Evolutionary conservation across 306 rosid genomes (phyloP), one percentile per base, ranked within the genome.

Genomic region (Adenanthera pavonina): DNA sequence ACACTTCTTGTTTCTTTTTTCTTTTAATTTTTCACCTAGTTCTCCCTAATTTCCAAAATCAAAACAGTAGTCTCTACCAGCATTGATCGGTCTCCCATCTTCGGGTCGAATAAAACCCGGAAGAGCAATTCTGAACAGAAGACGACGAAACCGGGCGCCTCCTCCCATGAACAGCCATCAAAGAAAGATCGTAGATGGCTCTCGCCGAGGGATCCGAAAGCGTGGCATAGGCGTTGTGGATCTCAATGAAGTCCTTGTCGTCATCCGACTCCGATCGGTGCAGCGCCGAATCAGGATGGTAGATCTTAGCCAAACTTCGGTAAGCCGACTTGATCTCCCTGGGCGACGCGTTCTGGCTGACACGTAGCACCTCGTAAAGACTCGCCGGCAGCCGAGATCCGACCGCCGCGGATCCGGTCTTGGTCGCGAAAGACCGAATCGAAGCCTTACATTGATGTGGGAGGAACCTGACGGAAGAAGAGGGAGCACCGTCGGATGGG

Each of bases 11-110:
- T n/a, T 57, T 19, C 8, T 54, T 5, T 1, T 1, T 1, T 8
- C 33, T 15, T 35, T 66, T 4, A 30, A 8, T 34, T 16, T 46
- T 25, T 25, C 10, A 8, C 5, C 33, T 47, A 16, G 6, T 17
- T 41, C 44, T 65, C 57, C 30, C 70, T 46, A 51, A 60, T 82
- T 1, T 9, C 35, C 57, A 1, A 41, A 41, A 20, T 9, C 5
- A 53, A 36, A n/a, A 59, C 51, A 7, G 20, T 1, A 6, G 36
- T 33, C 51, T 25, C 90, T 95, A 95, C 99, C 99, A 95, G 82
- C 99, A 95, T 91, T 95, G 99, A 40, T 95, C 97, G 33, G 97
- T 95, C 77, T 95, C 97, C 99, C 99, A 95, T 48, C 92, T 83
- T 15, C 97, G 91, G 72, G 88, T 87, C 83, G 86, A 5, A 80